A percentile compares a stretch with the other conserved stretches of the same genome.
Conservation (phyloP, 192 early-diverging fungal genomes). For the Coemansia furcata region DNA sequence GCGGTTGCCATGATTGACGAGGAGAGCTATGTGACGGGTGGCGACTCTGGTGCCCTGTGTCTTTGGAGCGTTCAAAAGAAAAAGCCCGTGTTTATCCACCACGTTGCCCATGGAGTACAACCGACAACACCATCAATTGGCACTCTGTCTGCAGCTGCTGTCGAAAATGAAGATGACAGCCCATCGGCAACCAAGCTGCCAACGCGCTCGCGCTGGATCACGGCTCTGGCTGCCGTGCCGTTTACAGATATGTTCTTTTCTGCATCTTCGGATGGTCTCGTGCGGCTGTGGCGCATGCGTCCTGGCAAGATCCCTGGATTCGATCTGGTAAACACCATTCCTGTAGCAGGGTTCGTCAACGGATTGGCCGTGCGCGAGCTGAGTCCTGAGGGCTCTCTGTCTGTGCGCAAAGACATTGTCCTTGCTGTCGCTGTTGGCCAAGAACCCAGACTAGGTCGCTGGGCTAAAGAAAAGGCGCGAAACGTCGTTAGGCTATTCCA, state of each 20-base stretch:
- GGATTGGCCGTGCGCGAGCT: slow-evolving; percentile 38
- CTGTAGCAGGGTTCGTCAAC: slow-evolving; percentile 65
- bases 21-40: slow-evolving; percentile 86
- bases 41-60: slow-evolving; percentile 83
- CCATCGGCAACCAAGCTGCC: not conserved
- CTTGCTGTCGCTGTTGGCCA: slow-evolving; percentile 79
- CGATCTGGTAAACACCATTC: slow-evolving; percentile 54
- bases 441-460: slow-evolving; percentile 88
- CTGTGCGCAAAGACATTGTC: slow-evolving; percentile 22
- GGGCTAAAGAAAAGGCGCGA: slow-evolving; percentile 77
- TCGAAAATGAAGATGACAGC: not conserved
- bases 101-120: slow-evolving; percentile 72
- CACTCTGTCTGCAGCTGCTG: not conserved
- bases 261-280: slow-evolving; percentile 82
- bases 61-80: slow-evolving; percentile 92
- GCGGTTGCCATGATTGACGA: slow-evolving; percentile 91
- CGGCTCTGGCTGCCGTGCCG: slow-evolving; percentile 73
- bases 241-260: slow-evolving; percentile 90
- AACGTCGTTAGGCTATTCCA: slow-evolving; percentile 74
- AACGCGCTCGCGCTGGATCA: slow-evolving; percentile 76
- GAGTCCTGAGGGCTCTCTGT: slow-evolving; percentile 4
- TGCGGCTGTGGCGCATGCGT: slow-evolving; percentile 85
- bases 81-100: slow-evolving; percentile 83
- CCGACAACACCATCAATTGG: slow-evolving; percentile 8
- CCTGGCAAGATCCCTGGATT: slow-evolving; percentile 60